phyloP scores from a whole-genome alignment of 2,329 filamentous ascomycete genomes.

The Kalmusia sp. region DNA sequence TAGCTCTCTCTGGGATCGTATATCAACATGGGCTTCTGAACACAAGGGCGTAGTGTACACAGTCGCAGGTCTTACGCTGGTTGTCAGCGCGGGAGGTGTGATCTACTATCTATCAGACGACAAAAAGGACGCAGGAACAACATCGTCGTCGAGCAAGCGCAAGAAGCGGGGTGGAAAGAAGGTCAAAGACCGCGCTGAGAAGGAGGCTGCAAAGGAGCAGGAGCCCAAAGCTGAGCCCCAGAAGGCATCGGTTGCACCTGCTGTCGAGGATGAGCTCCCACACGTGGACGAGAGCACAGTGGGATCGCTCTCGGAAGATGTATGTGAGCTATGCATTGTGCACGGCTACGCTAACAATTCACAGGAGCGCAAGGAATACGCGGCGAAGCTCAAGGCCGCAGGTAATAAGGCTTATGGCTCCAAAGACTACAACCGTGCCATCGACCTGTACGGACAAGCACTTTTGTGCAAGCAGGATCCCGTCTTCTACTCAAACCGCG shows the following conservation, averaged over 20 bases:
- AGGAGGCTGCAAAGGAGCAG: conserved; percentile 54
- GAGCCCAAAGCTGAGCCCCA: conserved; percentile 42
- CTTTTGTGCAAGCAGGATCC: conserved; percentile 97
- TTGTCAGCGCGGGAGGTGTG: conserved; percentile 88
- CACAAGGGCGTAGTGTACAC: conserved; percentile 97
- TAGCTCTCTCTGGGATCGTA: conserved; percentile 83
- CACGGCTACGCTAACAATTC: conserved; percentile 42
- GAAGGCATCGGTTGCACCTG: conserved; percentile 45
- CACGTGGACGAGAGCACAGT: conserved; percentile 57
- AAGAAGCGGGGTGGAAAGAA: conserved; percentile 90
- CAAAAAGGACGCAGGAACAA: conserved; percentile 47
- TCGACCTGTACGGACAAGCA: conserved; percentile 93
- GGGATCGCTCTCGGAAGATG: conserved; percentile 51
- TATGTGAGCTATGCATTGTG: conserved; percentile 17
- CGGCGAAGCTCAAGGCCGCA: conserved; percentile 89
- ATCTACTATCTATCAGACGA: conserved; percentile 83
- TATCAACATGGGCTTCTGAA: conserved; percentile 91
- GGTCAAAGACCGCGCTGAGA: conserved; percentile 73
- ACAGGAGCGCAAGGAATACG: conserved; percentile 83
- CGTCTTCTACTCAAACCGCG: conserved; percentile 98
- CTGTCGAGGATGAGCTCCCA: conserved; percentile 55
- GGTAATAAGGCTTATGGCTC: conserved; percentile 96
- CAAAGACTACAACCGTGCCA: conserved; percentile 93
- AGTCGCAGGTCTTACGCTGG: conserved; percentile 90
- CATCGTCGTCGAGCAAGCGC: conserved; percentile 61